Conservation (phyloP, 352 stramenopile species). For the Pythium grandisporangium region DNA sequence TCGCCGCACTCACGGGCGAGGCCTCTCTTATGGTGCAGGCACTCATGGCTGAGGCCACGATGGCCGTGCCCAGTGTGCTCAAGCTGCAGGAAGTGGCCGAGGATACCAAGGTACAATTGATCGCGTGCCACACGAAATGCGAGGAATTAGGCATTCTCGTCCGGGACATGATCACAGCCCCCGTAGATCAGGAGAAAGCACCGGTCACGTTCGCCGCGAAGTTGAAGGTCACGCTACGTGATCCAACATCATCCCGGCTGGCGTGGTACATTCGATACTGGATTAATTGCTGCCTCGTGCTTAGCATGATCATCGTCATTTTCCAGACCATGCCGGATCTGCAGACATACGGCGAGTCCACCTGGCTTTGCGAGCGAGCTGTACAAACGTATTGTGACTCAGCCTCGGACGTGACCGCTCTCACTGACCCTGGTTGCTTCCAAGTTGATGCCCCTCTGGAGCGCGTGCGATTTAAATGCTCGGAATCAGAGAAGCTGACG, state of each 20-base stretch:
- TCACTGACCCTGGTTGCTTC: slow-evolving; percentile 56
- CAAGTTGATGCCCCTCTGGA: slow-evolving; percentile 22
- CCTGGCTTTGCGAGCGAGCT: slow-evolving; percentile 44
- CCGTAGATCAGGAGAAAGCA: slow-evolving; percentile 22
- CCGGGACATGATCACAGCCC: slow-evolving; percentile 46
- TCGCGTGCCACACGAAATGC: slow-evolving; percentile 37
- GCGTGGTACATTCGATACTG: slow-evolving; percentile 34
- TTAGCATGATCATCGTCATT: slow-evolving; percentile 68
- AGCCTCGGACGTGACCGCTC: slow-evolving; percentile 11
- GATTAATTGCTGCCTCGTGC: slow-evolving; percentile 55
- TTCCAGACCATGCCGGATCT: slow-evolving; percentile 75
- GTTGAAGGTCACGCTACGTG: slow-evolving; percentile 24
- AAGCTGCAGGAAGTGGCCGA: slow-evolving; percentile 39
- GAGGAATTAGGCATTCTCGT: slow-evolving; percentile 50
- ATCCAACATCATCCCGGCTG: slow-evolving; percentile 32
- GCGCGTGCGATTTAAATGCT: slow-evolving; percentile 39
- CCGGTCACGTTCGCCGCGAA: slow-evolving; percentile 23
- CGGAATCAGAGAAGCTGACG: slow-evolving; percentile 18
- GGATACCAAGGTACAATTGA: slow-evolving; percentile 41
- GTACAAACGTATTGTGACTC: slow-evolving; percentile 43
- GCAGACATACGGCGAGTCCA: slow-evolving; percentile 57
- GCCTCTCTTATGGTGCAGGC: slow-evolving; percentile 60
- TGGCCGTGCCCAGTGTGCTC: slow-evolving; percentile 23
- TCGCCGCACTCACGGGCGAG: slow-evolving; percentile 53
- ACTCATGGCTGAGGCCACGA: slow-evolving; percentile 26